phyloP scores from a whole-genome alignment of 208 protist genomes.

The Acanthamoeba sp. region DNA sequence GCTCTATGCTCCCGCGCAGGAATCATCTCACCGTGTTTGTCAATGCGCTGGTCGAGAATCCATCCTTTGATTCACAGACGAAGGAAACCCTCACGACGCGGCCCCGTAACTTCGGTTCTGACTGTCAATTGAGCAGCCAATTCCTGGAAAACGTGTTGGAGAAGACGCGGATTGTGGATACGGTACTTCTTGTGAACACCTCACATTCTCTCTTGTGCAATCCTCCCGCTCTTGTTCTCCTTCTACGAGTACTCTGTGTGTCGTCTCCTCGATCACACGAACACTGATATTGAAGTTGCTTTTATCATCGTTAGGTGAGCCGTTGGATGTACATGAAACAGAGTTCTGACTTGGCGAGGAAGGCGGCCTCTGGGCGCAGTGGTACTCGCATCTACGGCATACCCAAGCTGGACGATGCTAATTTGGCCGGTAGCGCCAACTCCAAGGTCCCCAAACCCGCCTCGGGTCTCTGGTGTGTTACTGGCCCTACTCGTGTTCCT shows the following conservation, averaged over 20 bases:
- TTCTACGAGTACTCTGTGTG: no score
- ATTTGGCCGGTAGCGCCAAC: slow-evolving; percentile 97
- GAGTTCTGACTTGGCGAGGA: slow-evolving; percentile 92
- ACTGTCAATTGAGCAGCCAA: slow-evolving; percentile 96
- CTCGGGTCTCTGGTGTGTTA: no score
- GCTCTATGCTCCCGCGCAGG: slow-evolving; percentile 91
- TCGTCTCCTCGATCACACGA: no score
- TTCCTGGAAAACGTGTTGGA: slow-evolving; percentile 91
- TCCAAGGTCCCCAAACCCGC: no score
- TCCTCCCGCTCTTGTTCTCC: no score
- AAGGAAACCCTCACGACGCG: slow-evolving; percentile 99
- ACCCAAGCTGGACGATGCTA: slow-evolving; percentile 99
- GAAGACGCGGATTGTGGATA: neutral
- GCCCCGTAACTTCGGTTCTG: slow-evolving; percentile 96
- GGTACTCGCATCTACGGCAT: slow-evolving; percentile 95
- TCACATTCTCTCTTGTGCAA: neutral
- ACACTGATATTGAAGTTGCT: no score
- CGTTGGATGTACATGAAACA: slow-evolving; percentile 97
- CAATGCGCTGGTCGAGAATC: slow-evolving; percentile 99
- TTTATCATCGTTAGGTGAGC: slow-evolving; percentile 93
- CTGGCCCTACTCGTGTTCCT: no score
- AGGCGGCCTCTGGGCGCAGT: slow-evolving; percentile 87
- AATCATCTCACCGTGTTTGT: slow-evolving; percentile 99
- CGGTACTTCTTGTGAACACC: slow-evolving; percentile 6
- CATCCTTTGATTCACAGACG: slow-evolving; percentile 99